A percentile compares a stretch with the other conserved stretches of the same genome.
Conservation (phyloP, 768 basidiomycete species). For the Podaxis rugospora region DNA sequence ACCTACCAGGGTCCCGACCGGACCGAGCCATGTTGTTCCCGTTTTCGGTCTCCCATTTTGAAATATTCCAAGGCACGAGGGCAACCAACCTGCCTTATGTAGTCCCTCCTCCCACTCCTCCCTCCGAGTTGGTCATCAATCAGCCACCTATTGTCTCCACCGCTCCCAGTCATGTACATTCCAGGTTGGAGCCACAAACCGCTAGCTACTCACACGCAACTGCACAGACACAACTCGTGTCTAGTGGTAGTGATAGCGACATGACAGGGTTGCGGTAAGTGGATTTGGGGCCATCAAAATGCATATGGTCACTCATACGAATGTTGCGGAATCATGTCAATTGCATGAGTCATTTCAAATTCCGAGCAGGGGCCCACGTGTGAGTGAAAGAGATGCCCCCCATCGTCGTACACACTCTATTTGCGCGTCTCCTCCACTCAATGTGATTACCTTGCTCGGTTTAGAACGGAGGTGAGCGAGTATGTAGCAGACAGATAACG, state of each 20-base stretch:
- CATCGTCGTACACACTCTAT: neutral
- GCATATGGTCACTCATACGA: neutral
- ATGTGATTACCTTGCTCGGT: neutral
- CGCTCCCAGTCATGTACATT: neutral
- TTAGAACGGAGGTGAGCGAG: neutral
- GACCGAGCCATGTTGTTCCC: neutral
- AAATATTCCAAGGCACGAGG: neutral
- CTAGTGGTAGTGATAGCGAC: slow-evolving; percentile 16
- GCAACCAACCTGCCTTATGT: neutral
- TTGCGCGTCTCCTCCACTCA: neutral
- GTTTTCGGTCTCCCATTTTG: slow-evolving; percentile 7
- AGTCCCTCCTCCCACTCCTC: neutral
- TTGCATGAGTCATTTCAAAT: neutral
- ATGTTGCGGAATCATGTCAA: slow-evolving; percentile 1
- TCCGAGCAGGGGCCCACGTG: neutral
- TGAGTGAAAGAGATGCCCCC: neutral
- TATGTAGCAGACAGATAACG: neutral
- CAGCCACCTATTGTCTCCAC: neutral
- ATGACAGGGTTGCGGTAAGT: slow-evolving; percentile 5
- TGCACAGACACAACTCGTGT: neutral
- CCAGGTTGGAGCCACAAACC: neutral
- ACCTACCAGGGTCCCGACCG: neutral
- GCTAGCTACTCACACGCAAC: neutral
- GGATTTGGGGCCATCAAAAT: slow-evolving; percentile 9
- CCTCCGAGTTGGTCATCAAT: neutral